Base-by-base conservation (phyloP, 73 alveolate genomes). In the Paramecium pentaurelia region DNA sequence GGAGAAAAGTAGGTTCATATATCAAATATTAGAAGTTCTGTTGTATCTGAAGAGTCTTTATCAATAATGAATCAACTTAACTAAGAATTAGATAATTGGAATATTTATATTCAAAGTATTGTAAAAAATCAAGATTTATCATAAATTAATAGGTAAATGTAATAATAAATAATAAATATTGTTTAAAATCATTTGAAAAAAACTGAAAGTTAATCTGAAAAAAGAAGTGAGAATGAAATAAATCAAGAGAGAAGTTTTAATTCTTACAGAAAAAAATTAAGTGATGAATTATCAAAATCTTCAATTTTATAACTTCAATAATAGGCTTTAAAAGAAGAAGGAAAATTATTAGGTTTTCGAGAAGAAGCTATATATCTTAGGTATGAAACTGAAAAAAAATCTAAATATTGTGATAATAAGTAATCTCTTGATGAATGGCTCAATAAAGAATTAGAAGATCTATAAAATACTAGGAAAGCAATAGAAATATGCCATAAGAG, bases 381-480 rank as follows among this genome's bases (percentile, higher is more conserved):
- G 38, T 80, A 80, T 44, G 58, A 44, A 4, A 77, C 51, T 2
- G 91, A 80, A 49, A 40, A 32, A 80, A 80, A 80, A 1, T 38
- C 27, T 4, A 3, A 3, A 3, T 1, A 4, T 6, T 30, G 12
- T 38, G 28, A 34, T 4, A 64, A 80, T 32, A 80, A 44, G 30
- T 45, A 80, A 80, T 34, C 32, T 20, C 14, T 80, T 16, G 91
- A 80, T n/a, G 77, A 80, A 44, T 80, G 91, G 91, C 75, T 45
- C 16, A 28, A 44, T 16, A 20, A 47, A 6, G 91, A 80, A 49
- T 45, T 80, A 28, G 91, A 80, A 25, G 91, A 80, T 45, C 20
- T 80, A 27, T 9, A 27, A 27, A 8, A 80, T 32, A 80, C 91
- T 4, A 80, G 30, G 28, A 27, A 16, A 49, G 77, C 91, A 40